A percentile compares a stretch with the other conserved stretches of the same genome.
These are phyloP conservation scores for Phytophthora boehmeriae DNA, from an alignment of 352 stramenopile species.

Conservation along the genomic window DNA sequence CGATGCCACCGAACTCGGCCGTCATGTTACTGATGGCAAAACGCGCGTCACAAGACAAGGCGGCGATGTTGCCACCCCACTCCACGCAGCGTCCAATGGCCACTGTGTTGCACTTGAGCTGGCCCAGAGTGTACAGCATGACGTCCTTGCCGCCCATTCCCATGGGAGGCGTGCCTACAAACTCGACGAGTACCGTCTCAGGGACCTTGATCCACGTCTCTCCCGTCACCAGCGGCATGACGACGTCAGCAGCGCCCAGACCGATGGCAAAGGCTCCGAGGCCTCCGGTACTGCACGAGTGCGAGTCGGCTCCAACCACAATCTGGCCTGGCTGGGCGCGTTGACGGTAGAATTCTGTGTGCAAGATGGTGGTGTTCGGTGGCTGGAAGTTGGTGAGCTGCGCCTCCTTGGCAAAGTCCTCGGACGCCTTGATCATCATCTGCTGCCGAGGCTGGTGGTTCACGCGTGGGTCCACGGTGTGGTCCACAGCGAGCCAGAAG, in stretches of 20 bases:
- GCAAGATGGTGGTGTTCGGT: slow-evolving; percentile 86
- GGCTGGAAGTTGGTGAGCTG: slow-evolving; percentile 84
- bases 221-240: slow-evolving; percentile 86
- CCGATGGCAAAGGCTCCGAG: slow-evolving; percentile 83
- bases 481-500: slow-evolving; percentile 88
- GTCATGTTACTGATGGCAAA: slow-evolving; percentile 90
- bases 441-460: slow-evolving; percentile 84
- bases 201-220: slow-evolving; percentile 91
- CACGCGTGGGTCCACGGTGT: slow-evolving; percentile 85
- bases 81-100: slow-evolving; percentile 79
- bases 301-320: slow-evolving; percentile 81
- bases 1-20: slow-evolving; percentile 86
- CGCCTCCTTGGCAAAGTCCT: slow-evolving; percentile 83
- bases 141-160: slow-evolving; percentile 88
- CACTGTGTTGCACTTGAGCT: slow-evolving; percentile 89
- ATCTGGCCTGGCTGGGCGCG: slow-evolving; percentile 85
- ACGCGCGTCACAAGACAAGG: slow-evolving; percentile 79
- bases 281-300: slow-evolving; percentile 79
- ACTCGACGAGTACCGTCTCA: slow-evolving; percentile 87
- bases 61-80: slow-evolving; percentile 80
- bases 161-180: slow-evolving; percentile 65
- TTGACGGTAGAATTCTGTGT: slow-evolving; percentile 89
- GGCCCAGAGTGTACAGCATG: slow-evolving; percentile 84
- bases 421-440: slow-evolving; percentile 89
- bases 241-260: slow-evolving; percentile 76